These are phyloP conservation scores for Apiospora rasikravindrae DNA, from an alignment of 2,329 filamentous ascomycete species.

Conservation along the genomic window DNA sequence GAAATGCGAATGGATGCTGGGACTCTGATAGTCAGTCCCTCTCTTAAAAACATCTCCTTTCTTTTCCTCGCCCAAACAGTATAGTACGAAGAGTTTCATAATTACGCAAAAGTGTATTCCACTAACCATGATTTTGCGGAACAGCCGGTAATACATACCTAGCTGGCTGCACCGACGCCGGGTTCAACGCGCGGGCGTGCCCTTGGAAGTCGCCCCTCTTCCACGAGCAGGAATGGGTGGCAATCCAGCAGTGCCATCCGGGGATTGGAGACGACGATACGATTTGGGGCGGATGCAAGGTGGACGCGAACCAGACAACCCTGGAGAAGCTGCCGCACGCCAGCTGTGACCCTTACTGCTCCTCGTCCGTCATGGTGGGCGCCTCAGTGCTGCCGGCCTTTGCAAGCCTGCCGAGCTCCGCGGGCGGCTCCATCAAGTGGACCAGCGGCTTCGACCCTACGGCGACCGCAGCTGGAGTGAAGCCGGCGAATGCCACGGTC, in stretches of 20 bases:
- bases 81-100: neutral
- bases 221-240: conserved; percentile 23
- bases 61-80: neutral
- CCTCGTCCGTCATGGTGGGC: neutral
- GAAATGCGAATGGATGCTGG: conserved; percentile 23
- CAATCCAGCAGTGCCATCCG: conserved; percentile 20
- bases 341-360: conserved; percentile 24
- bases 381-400: conserved; percentile 15
- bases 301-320: conserved; percentile 13
- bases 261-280: conserved; percentile 8
- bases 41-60: neutral
- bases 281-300: conserved; percentile 22
- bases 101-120: neutral
- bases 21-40: conserved; percentile 20
- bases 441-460: conserved; percentile 21
- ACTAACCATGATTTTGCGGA: neutral
- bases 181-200: conserved; percentile 20
- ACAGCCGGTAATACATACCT: conserved; percentile 24
- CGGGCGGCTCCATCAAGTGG: conserved; percentile 21
- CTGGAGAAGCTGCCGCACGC: conserved; percentile 19
- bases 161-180: conserved; percentile 24
- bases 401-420: conserved; percentile 20
- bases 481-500: neutral
- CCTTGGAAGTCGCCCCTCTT: conserved; percentile 21
- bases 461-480: neutral